phyloP scores from a whole-genome alignment of 495 filamentous ascomycete genomes.

The Hypoxylon cercidicola region DNA sequence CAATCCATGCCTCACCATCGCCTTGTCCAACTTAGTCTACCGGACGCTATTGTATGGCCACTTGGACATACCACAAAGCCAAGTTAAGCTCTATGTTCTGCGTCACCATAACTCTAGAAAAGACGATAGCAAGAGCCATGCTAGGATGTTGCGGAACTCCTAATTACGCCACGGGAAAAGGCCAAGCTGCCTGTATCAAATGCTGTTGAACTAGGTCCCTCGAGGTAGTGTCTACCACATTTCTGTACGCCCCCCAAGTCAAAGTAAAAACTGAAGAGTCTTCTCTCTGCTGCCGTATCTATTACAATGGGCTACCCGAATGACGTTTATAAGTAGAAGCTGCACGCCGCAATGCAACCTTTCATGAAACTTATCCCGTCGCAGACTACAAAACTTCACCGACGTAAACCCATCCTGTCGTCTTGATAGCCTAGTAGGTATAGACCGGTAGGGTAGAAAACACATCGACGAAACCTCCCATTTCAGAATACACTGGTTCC shows the following conservation, averaged over 20 bases:
- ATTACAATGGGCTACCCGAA: constrained; percentile 39
- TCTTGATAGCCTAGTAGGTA: constrained; percentile 21
- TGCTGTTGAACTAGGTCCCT: too few species aligned
- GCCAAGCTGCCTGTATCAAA: too few species aligned
- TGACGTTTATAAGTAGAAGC: constrained; percentile 30
- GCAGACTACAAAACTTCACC: constrained; percentile 34
- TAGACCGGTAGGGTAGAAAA: constrained; percentile 9
- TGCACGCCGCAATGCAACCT: constrained; percentile 14
- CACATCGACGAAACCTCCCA: constrained; percentile 25
- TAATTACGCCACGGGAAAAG: too few species aligned
- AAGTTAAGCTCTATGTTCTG: too few species aligned
- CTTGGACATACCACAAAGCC: too few species aligned
- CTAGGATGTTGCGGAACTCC: too few species aligned
- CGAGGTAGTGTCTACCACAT: too few species aligned
- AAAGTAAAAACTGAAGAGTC: neutral
- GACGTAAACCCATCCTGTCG: constrained; percentile 9
- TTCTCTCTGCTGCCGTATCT: constrained; percentile 32
- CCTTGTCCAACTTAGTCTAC: too few species aligned
- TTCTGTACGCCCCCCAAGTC: neutral
- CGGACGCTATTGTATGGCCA: too few species aligned
- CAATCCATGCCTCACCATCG: too few species aligned
- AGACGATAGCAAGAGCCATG: too few species aligned
- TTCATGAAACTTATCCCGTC: constrained; percentile 23
- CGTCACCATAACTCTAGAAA: too few species aligned
- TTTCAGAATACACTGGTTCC: constrained; percentile 47